Conservation (phyloP, 805 yeast genomes). For the Pichia manshurica region DNA sequence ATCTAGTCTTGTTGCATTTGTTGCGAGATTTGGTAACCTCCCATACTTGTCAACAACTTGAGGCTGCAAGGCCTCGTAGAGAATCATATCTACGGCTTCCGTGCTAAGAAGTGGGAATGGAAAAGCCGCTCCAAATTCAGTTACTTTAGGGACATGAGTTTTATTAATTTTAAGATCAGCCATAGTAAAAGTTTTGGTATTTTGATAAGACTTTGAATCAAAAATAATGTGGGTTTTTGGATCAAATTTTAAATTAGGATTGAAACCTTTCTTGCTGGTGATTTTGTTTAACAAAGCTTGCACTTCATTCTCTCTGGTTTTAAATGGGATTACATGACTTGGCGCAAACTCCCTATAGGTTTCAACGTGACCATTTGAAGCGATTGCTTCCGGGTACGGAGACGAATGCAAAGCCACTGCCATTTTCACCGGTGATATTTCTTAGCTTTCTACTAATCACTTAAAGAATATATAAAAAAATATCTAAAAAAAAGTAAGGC, state of each 20-base stretch:
- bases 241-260: slow-evolving; percentile 32
- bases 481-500: no score
- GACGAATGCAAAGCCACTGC: background rate
- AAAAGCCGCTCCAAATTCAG: slow-evolving; percentile 41
- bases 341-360: slow-evolving; percentile 7
- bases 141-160: slow-evolving; percentile 32
- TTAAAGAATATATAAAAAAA: no score
- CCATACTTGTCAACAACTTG: slow-evolving; percentile 39
- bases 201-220: slow-evolving; percentile 31
- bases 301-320: slow-evolving; percentile 26
- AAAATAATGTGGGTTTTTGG: slow-evolving; percentile 30
- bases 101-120: slow-evolving; percentile 55
- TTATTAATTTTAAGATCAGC: slow-evolving; percentile 33
- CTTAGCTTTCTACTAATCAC: no score
- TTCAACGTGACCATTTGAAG: slow-evolving; percentile 10
- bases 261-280: slow-evolving; percentile 20
- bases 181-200: slow-evolving; percentile 34
- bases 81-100: slow-evolving; percentile 53
- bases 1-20: slow-evolving; percentile 34
- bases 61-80: slow-evolving; percentile 44
- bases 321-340: slow-evolving; percentile 19
- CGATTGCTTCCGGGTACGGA: slow-evolving; percentile 10
- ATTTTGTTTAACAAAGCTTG: slow-evolving; percentile 16
- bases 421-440: no score
- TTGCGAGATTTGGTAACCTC: slow-evolving; percentile 33